Base-by-base conservation (phyloP, 2,329 filamentous ascomycete species). In the Neoascochyta sp. region DNA sequence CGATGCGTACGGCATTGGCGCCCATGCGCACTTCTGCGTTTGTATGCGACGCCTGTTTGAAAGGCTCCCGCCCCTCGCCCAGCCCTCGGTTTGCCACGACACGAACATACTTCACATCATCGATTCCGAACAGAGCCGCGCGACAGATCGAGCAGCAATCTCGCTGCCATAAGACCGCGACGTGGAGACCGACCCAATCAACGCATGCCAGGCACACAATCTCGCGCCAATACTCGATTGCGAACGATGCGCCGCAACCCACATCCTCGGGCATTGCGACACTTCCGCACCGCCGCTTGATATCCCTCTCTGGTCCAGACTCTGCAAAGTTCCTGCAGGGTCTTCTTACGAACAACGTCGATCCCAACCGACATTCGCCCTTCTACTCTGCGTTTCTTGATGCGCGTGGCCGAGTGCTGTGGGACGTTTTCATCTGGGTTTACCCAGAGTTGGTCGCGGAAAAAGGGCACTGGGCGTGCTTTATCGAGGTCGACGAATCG, bases 361-460 rank as follows among this genome's bases (percentile, higher is more conserved):
- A 76, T 29, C 64, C 74, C 0, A 52, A 67, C 6, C 62, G 27
- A 9, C 33, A 47, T 6, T 41, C 65, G 2, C 62, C 55, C 0
- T 61, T 57, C 34, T 96, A 94, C 64, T 74, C 83, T 5, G 86
- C 81, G 0, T 95, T 98, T 53, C 71, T 98, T 22, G 94, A 84
- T 46, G 86, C 90, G 6, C 63, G 64, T 18, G 92, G 92, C 22
- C 78, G 89, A 34, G 75, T 98, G 7, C 69, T 95, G 23, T 78
- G 90, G 67, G 92, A 98, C 65, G 83, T 88, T 29, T 94, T 96
- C 62, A 72, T 98, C 26, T 95, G 95, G 69, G 45, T 49, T 18
- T 54, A 45, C 32, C 47, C 52, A 5, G 38, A 43, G 18, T 32
- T 51, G 15, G 27, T 41, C 4, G 46, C 42, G 16, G 39, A 44